phyloP scores from a whole-genome alignment of 345 rosid genomes.

The Arabidopsis suecica region DNA sequence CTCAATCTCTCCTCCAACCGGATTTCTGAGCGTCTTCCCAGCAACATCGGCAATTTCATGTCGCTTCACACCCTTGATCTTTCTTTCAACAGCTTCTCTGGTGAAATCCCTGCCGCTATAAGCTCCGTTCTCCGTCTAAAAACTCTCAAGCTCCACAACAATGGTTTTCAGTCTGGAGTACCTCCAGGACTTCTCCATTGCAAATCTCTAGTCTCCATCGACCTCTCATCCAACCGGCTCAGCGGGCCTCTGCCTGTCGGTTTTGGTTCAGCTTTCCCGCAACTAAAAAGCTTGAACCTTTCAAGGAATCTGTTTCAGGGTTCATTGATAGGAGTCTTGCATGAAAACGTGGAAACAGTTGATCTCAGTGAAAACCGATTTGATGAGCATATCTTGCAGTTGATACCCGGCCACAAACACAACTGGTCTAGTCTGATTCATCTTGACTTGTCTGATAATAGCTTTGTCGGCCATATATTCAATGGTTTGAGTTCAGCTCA shows the following conservation, averaged over 20 bases:
- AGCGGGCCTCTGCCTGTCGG: constrained; percentile 67
- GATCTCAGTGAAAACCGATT: constrained; percentile 84
- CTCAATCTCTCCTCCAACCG: constrained; percentile 77
- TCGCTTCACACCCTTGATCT: constrained; percentile 67
- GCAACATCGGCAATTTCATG: constrained; percentile 81
- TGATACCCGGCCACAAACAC: constrained; percentile 59
- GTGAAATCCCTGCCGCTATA: constrained; percentile 75
- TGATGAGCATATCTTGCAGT: constrained; percentile 81
- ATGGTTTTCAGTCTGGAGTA: constrained; percentile 61
- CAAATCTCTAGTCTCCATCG: constrained; percentile 59
- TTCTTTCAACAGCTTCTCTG: constrained; percentile 73
- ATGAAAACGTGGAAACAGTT: constrained; percentile 56
- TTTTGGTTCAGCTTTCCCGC: constrained; percentile 72
- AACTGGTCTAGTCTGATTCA: constrained; percentile 62
- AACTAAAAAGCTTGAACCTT: constrained; percentile 68
- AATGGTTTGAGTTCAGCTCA: constrained; percentile 55
- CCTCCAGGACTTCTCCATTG: constrained; percentile 67
- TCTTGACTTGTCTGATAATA: constrained; percentile 87
- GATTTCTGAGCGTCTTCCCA: constrained; percentile 69
- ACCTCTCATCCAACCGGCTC: constrained; percentile 76
- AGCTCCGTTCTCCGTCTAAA: constrained; percentile 58
- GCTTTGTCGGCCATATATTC: constrained; percentile 71
- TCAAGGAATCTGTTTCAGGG: constrained; percentile 76
- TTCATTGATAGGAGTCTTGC: constrained; percentile 61
- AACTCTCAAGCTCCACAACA: constrained; percentile 63